Percentiles rank a stretch among this genome's conserved stretches.
phyloP scores from a whole-genome alignment of 202 grass and related monocot species.

The Hordeum pubiflorum region DNA sequence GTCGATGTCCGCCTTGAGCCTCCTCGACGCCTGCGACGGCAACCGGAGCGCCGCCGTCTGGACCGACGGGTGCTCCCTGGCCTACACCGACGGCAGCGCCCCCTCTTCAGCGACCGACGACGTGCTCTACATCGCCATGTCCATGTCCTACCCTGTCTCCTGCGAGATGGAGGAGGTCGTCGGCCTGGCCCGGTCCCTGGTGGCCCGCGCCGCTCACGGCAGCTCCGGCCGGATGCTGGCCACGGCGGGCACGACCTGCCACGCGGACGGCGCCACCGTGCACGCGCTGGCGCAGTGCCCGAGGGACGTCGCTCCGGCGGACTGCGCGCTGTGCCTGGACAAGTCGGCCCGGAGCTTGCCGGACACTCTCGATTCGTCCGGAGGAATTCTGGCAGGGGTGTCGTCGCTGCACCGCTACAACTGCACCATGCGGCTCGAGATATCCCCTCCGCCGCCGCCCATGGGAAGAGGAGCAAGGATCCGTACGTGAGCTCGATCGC shows the following conservation, averaged over 20 bases:
- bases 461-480: neutral
- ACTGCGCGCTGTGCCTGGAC: slow-evolving; percentile 21
- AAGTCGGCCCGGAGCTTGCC: neutral
- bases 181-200: neutral
- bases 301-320: neutral
- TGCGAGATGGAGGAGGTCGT: neutral
- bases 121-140: neutral
- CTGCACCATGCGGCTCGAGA: slow-evolving; percentile 20
- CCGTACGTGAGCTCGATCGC: neutral
- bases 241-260: neutral
- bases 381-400: neutral
- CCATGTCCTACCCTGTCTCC: neutral
- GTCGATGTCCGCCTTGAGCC: neutral
- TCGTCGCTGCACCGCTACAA: slow-evolving; percentile 13
- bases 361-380: neutral
- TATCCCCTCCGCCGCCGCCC: neutral
- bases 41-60: neutral
- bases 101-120: too few species aligned
- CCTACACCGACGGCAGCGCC: neutral
- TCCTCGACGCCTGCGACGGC: neutral
- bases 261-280: neutral
- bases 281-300: neutral
- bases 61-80: neutral
- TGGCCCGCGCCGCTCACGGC: neutral
- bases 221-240: neutral